Evolutionary conservation across 2,329 filamentous ascomycete genomes (phyloP).

Genomic region (Claviceps citrina): DNA sequence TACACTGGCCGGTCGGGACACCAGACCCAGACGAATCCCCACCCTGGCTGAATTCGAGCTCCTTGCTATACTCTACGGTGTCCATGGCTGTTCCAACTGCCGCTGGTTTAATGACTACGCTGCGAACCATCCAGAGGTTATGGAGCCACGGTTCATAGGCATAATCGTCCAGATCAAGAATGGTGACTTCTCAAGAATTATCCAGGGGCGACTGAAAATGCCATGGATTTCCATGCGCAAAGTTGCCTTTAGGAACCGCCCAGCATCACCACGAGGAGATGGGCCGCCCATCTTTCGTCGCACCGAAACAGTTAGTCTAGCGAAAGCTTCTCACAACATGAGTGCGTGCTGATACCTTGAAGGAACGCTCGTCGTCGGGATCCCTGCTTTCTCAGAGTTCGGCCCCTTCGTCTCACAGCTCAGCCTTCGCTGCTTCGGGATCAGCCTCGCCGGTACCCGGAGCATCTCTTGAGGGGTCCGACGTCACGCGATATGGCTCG

Average conservation of each 20-base stretch:
- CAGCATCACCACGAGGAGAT: not conserved
- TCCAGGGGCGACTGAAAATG: not conserved
- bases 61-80: not conserved
- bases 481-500: not conserved
- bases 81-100: not conserved
- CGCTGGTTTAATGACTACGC: not conserved
- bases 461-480: not conserved
- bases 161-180: not conserved
- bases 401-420: not conserved
- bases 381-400: not conserved
- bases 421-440: not conserved
- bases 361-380: not conserved
- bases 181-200: not conserved
- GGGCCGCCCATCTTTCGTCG: too few species aligned
- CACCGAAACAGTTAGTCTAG: not conserved
- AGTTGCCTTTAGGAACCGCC: not conserved
- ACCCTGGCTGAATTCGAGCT: not conserved
- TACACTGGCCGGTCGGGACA: too few species aligned
- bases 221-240: not conserved
- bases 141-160: not conserved
- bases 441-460: not conserved
- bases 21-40: not conserved
- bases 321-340: not conserved
- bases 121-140: not conserved
- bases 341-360: not conserved